Evolutionary conservation across 164 flowering plant genomes (phyloP).

Genomic region (Chimonanthus praecox): DNA sequence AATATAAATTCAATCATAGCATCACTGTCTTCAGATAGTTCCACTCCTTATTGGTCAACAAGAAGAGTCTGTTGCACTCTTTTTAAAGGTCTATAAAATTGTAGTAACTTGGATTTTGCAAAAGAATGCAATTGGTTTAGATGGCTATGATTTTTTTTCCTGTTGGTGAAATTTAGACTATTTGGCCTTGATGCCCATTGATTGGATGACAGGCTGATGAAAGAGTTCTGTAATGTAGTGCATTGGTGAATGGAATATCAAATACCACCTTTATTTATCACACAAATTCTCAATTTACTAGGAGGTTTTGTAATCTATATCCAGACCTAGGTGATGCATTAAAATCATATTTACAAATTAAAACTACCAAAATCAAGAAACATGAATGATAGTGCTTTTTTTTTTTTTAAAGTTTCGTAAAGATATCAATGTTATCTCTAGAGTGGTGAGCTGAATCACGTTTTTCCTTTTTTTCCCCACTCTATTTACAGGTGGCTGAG

Average conservation of each 20-base stretch:
- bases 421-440: neutral
- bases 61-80: neutral
- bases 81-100: neutral
- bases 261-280: neutral
- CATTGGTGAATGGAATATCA: neutral
- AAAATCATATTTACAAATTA: too few relatives aligned
- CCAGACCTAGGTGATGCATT: too few relatives aligned
- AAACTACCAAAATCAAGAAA: too few relatives aligned
- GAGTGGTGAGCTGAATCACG: neutral
- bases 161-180: neutral
- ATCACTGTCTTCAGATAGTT: neutral
- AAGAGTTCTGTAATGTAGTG: neutral
- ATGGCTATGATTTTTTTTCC: neutral
- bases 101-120: neutral
- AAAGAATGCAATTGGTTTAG: neutral
- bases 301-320: too few relatives aligned
- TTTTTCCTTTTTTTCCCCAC: neutral
- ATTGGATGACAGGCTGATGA: neutral
- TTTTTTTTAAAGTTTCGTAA: neutral
- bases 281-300: too few relatives aligned
- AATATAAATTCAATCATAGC: too few relatives aligned
- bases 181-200: neutral
- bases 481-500: conserved; percentile 58
- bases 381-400: too few relatives aligned
- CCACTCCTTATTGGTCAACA: neutral